These are phyloP conservation scores for Petunia axillaris DNA, from an alignment of 257 asterid genomes.

Conservation along the genomic window DNA sequence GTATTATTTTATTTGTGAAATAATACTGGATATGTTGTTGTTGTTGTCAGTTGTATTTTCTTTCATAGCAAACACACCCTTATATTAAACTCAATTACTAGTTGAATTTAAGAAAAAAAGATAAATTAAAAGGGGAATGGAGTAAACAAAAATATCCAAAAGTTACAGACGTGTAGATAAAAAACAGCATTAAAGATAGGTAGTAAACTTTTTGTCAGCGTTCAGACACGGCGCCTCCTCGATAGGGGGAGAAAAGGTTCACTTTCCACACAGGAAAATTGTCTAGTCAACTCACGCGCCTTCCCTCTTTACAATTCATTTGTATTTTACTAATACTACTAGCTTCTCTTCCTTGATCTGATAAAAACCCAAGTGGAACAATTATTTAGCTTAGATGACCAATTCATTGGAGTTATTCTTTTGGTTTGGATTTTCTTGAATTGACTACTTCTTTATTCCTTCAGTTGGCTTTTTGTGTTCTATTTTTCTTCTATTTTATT, in stretches of 20 bases:
- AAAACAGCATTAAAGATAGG: background rate
- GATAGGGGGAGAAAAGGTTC: too few species aligned
- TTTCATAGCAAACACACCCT: too few species aligned
- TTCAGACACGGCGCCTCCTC: conserved; percentile 26
- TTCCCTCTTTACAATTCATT: conserved; percentile 31
- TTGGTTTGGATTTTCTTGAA: conserved; percentile 26
- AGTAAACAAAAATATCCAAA: background rate
- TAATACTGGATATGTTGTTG: too few species aligned
- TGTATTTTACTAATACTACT: conserved; percentile 34
- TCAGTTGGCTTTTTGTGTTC: conserved; percentile 22
- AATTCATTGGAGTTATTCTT: conserved; percentile 12
- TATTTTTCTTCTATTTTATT: background rate
- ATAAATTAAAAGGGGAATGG: background rate
- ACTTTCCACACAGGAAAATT: conserved; percentile 26
- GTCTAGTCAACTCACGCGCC: conserved; percentile 76
- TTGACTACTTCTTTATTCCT: conserved; percentile 20
- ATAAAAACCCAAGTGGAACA: conserved; percentile 32
- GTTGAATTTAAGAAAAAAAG: background rate
- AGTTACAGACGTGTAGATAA: background rate
- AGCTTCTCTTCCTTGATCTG: conserved; percentile 6
- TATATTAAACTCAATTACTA: background rate
- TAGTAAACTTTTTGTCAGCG: conserved; percentile 35
- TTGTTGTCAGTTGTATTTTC: too few species aligned
- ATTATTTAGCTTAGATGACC: background rate
- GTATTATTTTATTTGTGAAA: too few species aligned